phyloP scores from a whole-genome alignment of 2,329 filamentous ascomycete species.

The Exserohilum rostratum region DNA sequence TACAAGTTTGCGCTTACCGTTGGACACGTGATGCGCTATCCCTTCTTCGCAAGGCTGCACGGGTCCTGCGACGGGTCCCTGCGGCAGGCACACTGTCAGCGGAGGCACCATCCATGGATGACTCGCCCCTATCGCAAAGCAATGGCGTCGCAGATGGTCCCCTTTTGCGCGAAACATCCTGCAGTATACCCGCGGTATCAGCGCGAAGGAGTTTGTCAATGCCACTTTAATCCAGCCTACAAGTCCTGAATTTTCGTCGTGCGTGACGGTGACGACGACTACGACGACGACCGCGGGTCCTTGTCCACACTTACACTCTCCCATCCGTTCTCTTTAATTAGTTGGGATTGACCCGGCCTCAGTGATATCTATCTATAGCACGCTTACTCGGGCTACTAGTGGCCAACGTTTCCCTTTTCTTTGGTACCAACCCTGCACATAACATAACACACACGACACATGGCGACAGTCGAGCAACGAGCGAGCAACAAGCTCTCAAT shows the following conservation, averaged over 20 bases:
- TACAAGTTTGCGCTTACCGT: conserved; percentile 1
- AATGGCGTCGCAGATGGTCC: conserved; percentile 17
- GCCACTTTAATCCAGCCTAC: conserved; percentile 4
- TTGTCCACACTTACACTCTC: not conserved
- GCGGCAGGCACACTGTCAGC: conserved; percentile 9
- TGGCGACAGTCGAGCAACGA: conserved; percentile 20
- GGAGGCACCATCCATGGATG: conserved; percentile 15
- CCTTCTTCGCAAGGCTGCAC: conserved; percentile 14
- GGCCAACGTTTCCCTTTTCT: not conserved
- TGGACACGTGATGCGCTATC: conserved; percentile 15
- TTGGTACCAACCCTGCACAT: not conserved
- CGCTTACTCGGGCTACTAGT: conserved; percentile 3
- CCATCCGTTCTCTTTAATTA: not conserved
- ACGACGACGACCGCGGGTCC: not conserved
- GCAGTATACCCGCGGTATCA: conserved; percentile 1
- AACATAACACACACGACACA: conserved; percentile 3
- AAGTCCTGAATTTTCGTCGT: not conserved
- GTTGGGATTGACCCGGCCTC: not conserved
- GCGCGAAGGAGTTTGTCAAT: not conserved
- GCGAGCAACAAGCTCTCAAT: conserved; percentile 31
- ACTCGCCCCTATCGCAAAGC: conserved; percentile 17
- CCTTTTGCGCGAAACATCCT: conserved; percentile 15
- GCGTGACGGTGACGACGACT: not conserved
- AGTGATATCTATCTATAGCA: not conserved
- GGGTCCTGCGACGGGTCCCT: conserved; percentile 13